Base-by-base conservation (phyloP, 164 flowering plant species). In the Paratinospora sagittata region DNA sequence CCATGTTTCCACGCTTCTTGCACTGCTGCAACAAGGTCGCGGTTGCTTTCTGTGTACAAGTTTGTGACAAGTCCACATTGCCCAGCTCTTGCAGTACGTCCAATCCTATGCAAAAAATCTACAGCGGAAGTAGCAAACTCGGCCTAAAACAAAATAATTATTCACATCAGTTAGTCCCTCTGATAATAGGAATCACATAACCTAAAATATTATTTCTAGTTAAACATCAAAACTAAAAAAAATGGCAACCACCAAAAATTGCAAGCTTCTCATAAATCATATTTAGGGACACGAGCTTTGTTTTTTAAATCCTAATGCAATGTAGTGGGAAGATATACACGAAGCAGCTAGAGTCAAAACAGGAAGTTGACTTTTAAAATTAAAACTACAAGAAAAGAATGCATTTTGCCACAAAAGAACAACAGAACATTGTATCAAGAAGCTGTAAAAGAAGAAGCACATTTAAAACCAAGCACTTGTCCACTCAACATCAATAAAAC, bases 51-150 rank as follows among this genome's bases (percentile, higher is more conserved):
- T 27, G 88, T 86, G 74, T 89, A 93, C 64, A 96, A 79, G 77
- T 90, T 96, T 36, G 99, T 91, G 63, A 96, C 96, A 68, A 84
- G 86, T 70, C 99, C 99, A 76, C 68, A 81, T 71, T 88, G 90
- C 73, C 98, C 98, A 68, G 98, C 99, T 82, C 99, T 84, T 72
- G 90, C 99, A 57, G 99, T 91, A 43, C 99, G 90, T 23, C 98
- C 99, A 72, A 91, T 82, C 75, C 99, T 88, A 70, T 95, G 99
- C 83, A 95, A 68, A 74, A 95, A 95, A 78, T 92, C 98, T 41
- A 92, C 90, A 68, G 98, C 99, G 68, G 90, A 95, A 60, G 83
- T 86, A 24, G 98, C 96, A 81, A 95, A 95, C 67, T 95, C 99
- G 65, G 99, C 99, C 99, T 95, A 80, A 23, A 81, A 74, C 27